These are phyloP conservation scores for Neonectria coccinea DNA, from an alignment of 2,329 filamentous ascomycete species.

Conservation along the genomic window DNA sequence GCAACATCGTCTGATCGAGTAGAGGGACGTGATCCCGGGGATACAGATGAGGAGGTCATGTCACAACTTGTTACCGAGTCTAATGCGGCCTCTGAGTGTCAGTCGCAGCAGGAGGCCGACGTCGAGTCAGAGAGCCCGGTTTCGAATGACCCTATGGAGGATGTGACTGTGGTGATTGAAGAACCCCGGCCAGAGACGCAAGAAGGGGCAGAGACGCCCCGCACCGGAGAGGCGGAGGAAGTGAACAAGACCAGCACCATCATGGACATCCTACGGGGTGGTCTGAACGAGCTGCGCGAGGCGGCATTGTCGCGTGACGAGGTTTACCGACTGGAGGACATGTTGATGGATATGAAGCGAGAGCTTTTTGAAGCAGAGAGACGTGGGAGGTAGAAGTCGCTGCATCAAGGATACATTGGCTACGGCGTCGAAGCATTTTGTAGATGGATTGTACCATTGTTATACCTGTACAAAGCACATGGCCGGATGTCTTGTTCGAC, in stretches of 20 bases:
- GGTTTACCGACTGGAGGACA: slow-evolving; percentile 78
- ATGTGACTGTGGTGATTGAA: slow-evolving; percentile 24
- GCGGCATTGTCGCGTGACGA: slow-evolving; percentile 72
- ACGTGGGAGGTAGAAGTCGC: slow-evolving; percentile 58
- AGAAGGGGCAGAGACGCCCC: slow-evolving; percentile 14
- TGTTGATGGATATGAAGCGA: slow-evolving; percentile 82
- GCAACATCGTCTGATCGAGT: slow-evolving; percentile 6
- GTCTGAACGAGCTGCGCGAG: slow-evolving; percentile 68
- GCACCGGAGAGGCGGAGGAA: slow-evolving; percentile 21
- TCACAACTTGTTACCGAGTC: slow-evolving; percentile 57
- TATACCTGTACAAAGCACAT: slow-evolving; percentile 30
- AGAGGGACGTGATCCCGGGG: slow-evolving; percentile 42
- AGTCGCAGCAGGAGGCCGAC: slow-evolving; percentile 41
- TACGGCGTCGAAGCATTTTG: slow-evolving; percentile 33
- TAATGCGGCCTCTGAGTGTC: slow-evolving; percentile 52
- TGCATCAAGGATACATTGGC: slow-evolving; percentile 35
- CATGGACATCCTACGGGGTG: slow-evolving; percentile 49
- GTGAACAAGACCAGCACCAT: slow-evolving; percentile 41
- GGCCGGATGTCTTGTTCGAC: slow-evolving; percentile 22
- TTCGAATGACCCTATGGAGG: slow-evolving; percentile 42
- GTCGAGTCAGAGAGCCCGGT: slow-evolving; percentile 20
- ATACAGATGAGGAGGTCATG: slow-evolving; percentile 57
- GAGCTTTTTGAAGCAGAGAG: slow-evolving; percentile 78
- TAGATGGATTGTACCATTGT: slow-evolving; percentile 32
- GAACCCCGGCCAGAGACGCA: slow-evolving; percentile 3